Evolutionary conservation across 2,329 filamentous ascomycete genomes (phyloP).

Genomic region (Fusarium cicatricum): DNA sequence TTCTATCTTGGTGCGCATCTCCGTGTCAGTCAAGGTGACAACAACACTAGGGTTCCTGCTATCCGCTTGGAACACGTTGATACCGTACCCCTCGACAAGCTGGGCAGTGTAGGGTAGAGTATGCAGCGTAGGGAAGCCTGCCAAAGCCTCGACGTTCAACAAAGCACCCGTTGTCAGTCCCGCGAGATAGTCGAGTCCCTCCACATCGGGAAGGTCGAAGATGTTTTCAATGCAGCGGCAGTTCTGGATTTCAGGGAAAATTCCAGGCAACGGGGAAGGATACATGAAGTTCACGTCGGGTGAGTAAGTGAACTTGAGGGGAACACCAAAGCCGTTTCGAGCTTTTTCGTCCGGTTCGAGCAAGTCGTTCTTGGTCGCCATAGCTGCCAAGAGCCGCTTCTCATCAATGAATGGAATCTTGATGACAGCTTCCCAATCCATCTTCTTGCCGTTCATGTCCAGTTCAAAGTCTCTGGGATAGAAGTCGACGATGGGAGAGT

Average conservation of each 20-base stretch:
- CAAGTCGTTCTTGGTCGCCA: conserved; percentile 82
- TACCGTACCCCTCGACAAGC: conserved; percentile 76
- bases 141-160: conserved; percentile 82
- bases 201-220: conserved; percentile 91
- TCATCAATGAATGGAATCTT: conserved; percentile 99
- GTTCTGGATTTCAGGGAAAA: conserved; percentile 87
- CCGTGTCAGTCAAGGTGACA: conserved; percentile 80
- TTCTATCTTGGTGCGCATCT: conserved; percentile 73
- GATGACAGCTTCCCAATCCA: conserved; percentile 99
- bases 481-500: conserved; percentile 96
- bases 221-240: conserved; percentile 96
- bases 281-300: conserved; percentile 81
- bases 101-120: conserved; percentile 84
- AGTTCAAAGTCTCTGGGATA: conserved; percentile 97
- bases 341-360: conserved; percentile 80
- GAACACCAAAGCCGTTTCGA: conserved; percentile 90
- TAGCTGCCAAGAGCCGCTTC: conserved; percentile 81
- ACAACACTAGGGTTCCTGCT: conserved; percentile 98
- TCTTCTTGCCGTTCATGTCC: conserved; percentile 99
- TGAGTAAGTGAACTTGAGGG: conserved; percentile 91
- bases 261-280: conserved; percentile 84
- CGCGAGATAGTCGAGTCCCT: conserved; percentile 85
- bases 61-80: conserved; percentile 95
- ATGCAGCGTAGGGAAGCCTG: conserved; percentile 91
- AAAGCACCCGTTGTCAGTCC: conserved; percentile 87